phyloP scores from a whole-genome alignment of 306 rosid species.

The Prinsepia uniflora region DNA sequence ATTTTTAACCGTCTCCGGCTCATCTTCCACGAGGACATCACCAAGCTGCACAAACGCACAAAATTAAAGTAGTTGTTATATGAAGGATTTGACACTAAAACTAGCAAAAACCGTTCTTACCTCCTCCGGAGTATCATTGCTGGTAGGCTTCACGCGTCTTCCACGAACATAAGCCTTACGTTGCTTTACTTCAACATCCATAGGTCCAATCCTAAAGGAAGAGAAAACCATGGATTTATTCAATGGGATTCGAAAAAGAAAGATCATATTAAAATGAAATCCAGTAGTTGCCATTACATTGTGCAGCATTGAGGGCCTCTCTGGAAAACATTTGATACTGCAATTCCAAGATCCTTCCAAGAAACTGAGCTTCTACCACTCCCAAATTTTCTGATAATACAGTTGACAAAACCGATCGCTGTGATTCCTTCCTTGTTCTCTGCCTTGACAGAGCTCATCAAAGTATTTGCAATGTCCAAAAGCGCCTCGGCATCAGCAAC shows the following conservation, averaged over 20 bases:
- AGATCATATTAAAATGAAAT: not conserved
- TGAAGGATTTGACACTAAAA: too few species aligned
- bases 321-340: constrained; percentile 53
- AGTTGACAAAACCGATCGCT: constrained; percentile 57
- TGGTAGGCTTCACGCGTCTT: constrained; percentile 37
- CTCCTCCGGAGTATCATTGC: constrained; percentile 63
- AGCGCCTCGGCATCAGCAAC: constrained; percentile 90
- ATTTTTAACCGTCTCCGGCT: constrained; percentile 73
- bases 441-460: constrained; percentile 56
- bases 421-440: constrained; percentile 56
- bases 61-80: too few species aligned
- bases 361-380: constrained; percentile 25
- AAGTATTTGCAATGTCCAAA: constrained; percentile 57
- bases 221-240: not conserved
- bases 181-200: constrained; percentile 62
- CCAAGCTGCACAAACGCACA: constrained; percentile 44
- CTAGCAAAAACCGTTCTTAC: constrained; percentile 25
- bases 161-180: constrained; percentile 36
- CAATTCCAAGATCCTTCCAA: constrained; percentile 57
- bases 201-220: constrained; percentile 72
- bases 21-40: constrained; percentile 34
- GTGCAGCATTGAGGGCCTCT: constrained; percentile 55
- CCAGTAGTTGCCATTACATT: constrained; percentile 32
- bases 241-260: not conserved
- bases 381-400: constrained; percentile 45